Evolutionary conservation across 1,139 yeast species (phyloP).

Genomic region (Lodderomyces elongisporus): DNA sequence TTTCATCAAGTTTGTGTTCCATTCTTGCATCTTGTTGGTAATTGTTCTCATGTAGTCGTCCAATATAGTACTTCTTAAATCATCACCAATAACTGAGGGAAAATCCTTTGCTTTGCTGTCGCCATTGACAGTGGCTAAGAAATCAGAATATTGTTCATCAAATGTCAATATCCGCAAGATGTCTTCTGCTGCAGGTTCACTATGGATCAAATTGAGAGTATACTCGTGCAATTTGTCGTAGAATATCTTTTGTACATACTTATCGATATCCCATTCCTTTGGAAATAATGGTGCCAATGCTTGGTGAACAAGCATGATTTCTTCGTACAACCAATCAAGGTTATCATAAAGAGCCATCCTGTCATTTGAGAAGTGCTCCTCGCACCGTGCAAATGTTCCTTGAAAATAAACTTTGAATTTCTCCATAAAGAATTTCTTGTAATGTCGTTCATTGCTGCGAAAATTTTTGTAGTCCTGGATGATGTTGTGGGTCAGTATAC

Average conservation of each 20-base stretch:
- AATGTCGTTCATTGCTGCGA: slow-evolving; percentile 53
- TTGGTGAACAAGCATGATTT: slow-evolving; percentile 59
- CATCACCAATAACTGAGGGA: slow-evolving; percentile 63
- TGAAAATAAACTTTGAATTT: slow-evolving; percentile 56
- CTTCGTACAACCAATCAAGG: slow-evolving; percentile 82
- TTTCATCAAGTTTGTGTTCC: slow-evolving; percentile 64
- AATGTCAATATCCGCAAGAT: slow-evolving; percentile 64
- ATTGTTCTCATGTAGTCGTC: slow-evolving; percentile 72
- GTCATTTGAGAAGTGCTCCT: slow-evolving; percentile 50
- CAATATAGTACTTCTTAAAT: slow-evolving; percentile 53
- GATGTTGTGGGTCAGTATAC: slow-evolving; percentile 18
- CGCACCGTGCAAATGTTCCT: slow-evolving; percentile 65
- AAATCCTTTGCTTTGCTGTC: slow-evolving; percentile 24
- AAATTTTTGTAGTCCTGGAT: slow-evolving; percentile 26
- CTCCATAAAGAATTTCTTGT: slow-evolving; percentile 59
- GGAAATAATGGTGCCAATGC: slow-evolving; percentile 63
- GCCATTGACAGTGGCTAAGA: slow-evolving; percentile 36
- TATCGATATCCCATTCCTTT: slow-evolving; percentile 63
- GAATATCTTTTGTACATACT: slow-evolving; percentile 60
- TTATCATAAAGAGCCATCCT: slow-evolving; percentile 61
- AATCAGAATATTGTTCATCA: slow-evolving; percentile 59
- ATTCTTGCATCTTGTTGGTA: slow-evolving; percentile 69
- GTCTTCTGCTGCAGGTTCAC: slow-evolving; percentile 71
- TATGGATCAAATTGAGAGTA: slow-evolving; percentile 56
- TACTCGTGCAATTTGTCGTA: slow-evolving; percentile 62